Evolutionary conservation across 1,139 yeast genomes (phyloP).

Genomic region (Suhomyces anneliseae): DNA sequence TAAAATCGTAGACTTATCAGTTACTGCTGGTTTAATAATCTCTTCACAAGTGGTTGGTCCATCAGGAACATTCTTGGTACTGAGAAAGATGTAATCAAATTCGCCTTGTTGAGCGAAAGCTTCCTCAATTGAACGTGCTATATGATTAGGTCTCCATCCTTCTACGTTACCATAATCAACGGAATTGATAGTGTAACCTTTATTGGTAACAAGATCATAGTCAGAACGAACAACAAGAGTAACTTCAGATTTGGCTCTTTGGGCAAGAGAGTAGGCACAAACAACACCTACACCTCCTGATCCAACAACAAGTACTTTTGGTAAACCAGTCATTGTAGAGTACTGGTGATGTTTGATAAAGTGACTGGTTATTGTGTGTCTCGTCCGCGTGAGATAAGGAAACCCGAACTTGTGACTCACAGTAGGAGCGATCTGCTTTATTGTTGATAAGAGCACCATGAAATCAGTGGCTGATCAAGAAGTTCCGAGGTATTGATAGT

Average conservation of each 20-base stretch:
- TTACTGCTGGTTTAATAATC: conserved; percentile 56
- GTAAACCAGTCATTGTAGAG: conserved; percentile 11
- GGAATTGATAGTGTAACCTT: conserved; percentile 63
- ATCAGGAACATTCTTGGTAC: conserved; percentile 79
- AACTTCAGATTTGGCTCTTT: conserved; percentile 31
- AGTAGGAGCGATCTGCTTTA: no score
- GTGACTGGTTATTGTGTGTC: not conserved
- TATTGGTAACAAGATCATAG: conserved; percentile 48
- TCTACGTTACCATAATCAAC: conserved; percentile 57
- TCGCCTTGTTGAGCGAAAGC: conserved; percentile 46
- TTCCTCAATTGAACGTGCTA: conserved; percentile 44
- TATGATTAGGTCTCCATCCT: conserved; percentile 54
- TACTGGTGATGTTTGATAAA: not conserved
- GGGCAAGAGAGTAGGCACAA: conserved; percentile 20
- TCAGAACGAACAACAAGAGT: conserved; percentile 69
- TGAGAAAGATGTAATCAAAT: conserved; percentile 65
- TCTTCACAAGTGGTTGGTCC: conserved; percentile 53
- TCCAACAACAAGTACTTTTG: conserved; percentile 42
- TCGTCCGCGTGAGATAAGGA: not conserved
- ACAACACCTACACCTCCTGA: conserved; percentile 38
- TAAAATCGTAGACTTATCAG: conserved; percentile 22
- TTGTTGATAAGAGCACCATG: no score
- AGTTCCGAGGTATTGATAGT: no score
- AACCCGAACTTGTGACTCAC: not conserved
- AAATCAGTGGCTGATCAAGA: no score